Conservation (phyloP, 768 basidiomycete genomes). For the Psilocybe cyanescens region DNA sequence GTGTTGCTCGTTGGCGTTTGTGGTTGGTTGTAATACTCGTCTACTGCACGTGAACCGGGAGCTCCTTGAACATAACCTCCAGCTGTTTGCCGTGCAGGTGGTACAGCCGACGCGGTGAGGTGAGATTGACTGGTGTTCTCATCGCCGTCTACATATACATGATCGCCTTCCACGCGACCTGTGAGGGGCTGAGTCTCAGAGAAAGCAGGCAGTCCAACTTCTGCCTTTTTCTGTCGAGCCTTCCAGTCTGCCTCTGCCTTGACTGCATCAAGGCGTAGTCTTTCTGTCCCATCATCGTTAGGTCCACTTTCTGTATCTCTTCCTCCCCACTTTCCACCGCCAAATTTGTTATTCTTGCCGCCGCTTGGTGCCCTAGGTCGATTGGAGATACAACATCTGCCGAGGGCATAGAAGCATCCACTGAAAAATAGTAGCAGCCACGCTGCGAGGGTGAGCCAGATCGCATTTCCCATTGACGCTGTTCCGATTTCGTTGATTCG, state of each 20-base stretch:
- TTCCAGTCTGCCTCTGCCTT: slow-evolving; percentile 88
- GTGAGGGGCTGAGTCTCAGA: slow-evolving; percentile 76
- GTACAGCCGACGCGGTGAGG: slow-evolving; percentile 34
- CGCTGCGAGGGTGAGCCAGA: slow-evolving; percentile 90
- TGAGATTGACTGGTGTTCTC: slow-evolving; percentile 29
- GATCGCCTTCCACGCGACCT: slow-evolving; percentile 57
- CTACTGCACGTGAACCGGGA: slow-evolving; percentile 69
- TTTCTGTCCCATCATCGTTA: slow-evolving; percentile 52
- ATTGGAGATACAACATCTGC: slow-evolving; percentile 80
- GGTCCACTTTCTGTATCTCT: slow-evolving; percentile 29
- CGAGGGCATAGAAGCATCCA: slow-evolving; percentile 85
- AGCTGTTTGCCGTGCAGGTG: slow-evolving; percentile 31
- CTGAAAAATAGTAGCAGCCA: slow-evolving; percentile 89
- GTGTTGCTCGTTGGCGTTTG: slow-evolving; percentile 33
- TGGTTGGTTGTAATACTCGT: slow-evolving; percentile 62
- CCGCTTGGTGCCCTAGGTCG: slow-evolving; percentile 29
- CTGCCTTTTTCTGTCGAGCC: slow-evolving; percentile 60
- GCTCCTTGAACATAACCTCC: slow-evolving; percentile 70
- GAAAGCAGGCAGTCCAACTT: slow-evolving; percentile 78
- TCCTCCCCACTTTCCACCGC: slow-evolving; percentile 37
- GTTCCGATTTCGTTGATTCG: slow-evolving; percentile 81
- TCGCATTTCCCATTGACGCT: slow-evolving; percentile 83
- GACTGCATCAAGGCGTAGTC: slow-evolving; percentile 80
- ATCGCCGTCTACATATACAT: slow-evolving; percentile 58
- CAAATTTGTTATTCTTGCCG: slow-evolving; percentile 25